Conservation (phyloP, 371 early-diverging fungal species). For the Smittium culicis region DNA sequence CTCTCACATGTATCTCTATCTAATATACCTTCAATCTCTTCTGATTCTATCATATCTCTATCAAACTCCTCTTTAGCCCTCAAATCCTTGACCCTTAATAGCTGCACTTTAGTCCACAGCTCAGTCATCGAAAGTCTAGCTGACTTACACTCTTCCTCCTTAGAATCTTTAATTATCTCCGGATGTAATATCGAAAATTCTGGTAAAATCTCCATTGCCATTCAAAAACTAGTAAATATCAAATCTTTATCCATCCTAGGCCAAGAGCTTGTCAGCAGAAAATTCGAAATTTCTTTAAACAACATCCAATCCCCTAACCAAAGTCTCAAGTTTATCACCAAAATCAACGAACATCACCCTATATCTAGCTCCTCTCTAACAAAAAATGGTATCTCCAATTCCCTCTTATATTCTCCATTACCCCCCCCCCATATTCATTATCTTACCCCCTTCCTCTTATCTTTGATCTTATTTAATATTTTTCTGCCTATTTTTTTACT, state of each 20-base stretch:
- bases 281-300: not conserved
- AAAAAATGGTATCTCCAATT: too few species aligned
- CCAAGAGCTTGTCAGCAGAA: not conserved
- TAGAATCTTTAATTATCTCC: not conserved
- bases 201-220: not conserved
- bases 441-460: too few species aligned
- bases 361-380: not conserved
- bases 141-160: not conserved
- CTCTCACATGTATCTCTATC: not conserved
- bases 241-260: not conserved
- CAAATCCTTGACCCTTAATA: not conserved
- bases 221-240: not conserved
- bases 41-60: not conserved
- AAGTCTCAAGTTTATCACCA: not conserved
- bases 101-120: not conserved
- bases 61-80: not conserved
- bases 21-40: not conserved
- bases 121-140: not conserved
- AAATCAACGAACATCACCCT: not conserved
- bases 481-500: too few species aligned
- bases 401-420: too few species aligned
- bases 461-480: too few species aligned
- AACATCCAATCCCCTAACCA: not conserved
- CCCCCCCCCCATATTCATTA: too few species aligned
- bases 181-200: not conserved